phyloP scores from a whole-genome alignment of 768 basidiomycete species.

The Austroboletus eburneus region DNA sequence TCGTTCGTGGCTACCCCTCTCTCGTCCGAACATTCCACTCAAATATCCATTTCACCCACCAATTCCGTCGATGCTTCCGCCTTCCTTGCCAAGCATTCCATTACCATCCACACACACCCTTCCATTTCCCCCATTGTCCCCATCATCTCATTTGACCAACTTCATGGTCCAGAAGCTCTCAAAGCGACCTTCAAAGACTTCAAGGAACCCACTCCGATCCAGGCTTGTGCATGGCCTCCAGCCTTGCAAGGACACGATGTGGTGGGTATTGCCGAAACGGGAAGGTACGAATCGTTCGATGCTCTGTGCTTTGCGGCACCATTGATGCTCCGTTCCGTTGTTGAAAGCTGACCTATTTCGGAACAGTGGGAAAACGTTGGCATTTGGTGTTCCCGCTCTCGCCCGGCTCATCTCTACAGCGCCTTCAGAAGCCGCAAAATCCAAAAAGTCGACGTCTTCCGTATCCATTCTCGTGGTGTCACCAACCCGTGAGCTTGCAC shows the following conservation, averaged over 20 bases:
- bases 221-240: slow-evolving; percentile 92
- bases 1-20: slow-evolving; percentile 15
- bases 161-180: slow-evolving; percentile 63
- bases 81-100: slow-evolving; percentile 68
- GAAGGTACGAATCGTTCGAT: slow-evolving; percentile 48
- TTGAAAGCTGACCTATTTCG: neutral
- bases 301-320: slow-evolving; percentile 1
- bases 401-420: slow-evolving; percentile 50
- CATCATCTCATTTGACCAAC: slow-evolving; percentile 67
- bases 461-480: slow-evolving; percentile 78
- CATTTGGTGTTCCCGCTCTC: slow-evolving; percentile 91
- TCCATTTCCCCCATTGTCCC: slow-evolving; percentile 52
- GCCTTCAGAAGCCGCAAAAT: slow-evolving; percentile 14
- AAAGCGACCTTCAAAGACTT: slow-evolving; percentile 63
- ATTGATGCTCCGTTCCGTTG: no score
- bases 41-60: slow-evolving; percentile 10
- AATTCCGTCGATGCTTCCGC: slow-evolving; percentile 42
- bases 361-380: slow-evolving; percentile 87
- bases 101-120: slow-evolving; percentile 62
- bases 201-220: slow-evolving; percentile 90
- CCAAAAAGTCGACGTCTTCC: slow-evolving; percentile 28
- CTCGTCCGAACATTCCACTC: slow-evolving; percentile 7
- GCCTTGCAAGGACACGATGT: slow-evolving; percentile 80
- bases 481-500: slow-evolving; percentile 93
- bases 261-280: slow-evolving; percentile 95